These are phyloP conservation scores for Colletotrichum horii DNA, from an alignment of 2,329 filamentous ascomycete genomes.

Conservation along the genomic window DNA sequence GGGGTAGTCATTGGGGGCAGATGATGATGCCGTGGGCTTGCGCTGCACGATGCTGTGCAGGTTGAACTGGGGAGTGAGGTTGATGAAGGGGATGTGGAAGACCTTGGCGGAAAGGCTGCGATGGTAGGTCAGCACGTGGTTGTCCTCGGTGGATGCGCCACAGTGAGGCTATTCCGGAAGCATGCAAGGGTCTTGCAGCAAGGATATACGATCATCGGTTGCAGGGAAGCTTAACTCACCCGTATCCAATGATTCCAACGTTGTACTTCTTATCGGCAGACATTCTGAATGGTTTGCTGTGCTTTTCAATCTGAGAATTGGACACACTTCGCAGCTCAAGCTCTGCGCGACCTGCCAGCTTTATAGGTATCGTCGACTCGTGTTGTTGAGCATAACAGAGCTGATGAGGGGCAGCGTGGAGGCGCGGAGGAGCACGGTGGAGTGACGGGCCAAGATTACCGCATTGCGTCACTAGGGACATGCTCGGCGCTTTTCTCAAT, in stretches of 20 bases:
- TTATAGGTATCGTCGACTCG: constrained; percentile 11
- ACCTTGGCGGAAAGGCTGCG: constrained; percentile 70
- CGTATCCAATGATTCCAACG: constrained; percentile 57
- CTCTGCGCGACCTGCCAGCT: not conserved
- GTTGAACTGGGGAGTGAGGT: constrained; percentile 65
- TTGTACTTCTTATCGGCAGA: constrained; percentile 45
- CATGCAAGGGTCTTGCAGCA: not conserved
- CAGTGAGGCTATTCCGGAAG: not conserved
- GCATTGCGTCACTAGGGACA: constrained; percentile 16
- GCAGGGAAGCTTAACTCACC: constrained; percentile 38
- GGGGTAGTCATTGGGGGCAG: constrained; percentile 73
- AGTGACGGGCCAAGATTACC: constrained; percentile 9
- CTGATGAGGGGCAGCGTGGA: constrained; percentile 12
- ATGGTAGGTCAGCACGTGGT: constrained; percentile 15
- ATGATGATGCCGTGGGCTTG: constrained; percentile 69
- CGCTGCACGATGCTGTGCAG: constrained; percentile 81
- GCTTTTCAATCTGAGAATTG: not conserved
- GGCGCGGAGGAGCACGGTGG: not conserved
- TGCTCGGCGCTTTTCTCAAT: constrained; percentile 20
- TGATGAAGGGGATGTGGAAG: constrained; percentile 84
- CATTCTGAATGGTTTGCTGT: not conserved
- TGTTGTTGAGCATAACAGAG: not conserved
- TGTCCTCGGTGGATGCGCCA: not conserved
- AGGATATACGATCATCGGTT: not conserved
- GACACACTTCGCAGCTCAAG: not conserved